phyloP scores from a whole-genome alignment of 768 basidiomycete species.

The Infundibulicybe gibba region DNA sequence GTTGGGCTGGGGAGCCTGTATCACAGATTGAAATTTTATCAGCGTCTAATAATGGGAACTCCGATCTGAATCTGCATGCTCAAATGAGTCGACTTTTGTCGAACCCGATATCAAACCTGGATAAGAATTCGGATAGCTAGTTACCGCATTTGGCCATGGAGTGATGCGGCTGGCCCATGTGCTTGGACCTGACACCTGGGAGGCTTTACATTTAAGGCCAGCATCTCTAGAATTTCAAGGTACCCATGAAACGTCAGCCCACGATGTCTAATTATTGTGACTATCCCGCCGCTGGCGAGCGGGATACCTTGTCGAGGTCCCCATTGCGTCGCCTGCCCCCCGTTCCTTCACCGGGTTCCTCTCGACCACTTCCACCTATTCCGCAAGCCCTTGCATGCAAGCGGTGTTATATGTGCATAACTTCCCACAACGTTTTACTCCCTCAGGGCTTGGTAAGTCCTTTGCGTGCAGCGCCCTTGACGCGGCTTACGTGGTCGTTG shows the following conservation, averaged over 20 bases:
- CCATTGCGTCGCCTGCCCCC: constrained; percentile 44
- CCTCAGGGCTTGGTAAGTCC: constrained; percentile 35
- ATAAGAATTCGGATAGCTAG: too few relatives aligned
- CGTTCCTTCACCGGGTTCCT: constrained; percentile 24
- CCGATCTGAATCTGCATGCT: too few relatives aligned
- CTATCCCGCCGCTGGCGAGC: constrained; percentile 9
- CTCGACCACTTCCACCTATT: too few relatives aligned
- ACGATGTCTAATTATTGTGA: constrained; percentile 11
- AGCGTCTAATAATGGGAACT: too few relatives aligned
- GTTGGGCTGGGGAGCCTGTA: too few relatives aligned
- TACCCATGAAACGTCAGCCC: constrained; percentile 5
- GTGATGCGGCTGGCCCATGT: too few relatives aligned
- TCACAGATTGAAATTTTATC: too few relatives aligned
- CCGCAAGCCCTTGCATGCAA: constrained; percentile 38
- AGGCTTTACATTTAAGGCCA: too few relatives aligned
- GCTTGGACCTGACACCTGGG: too few relatives aligned
- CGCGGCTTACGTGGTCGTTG: constrained; percentile 1
- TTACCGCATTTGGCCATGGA: too few relatives aligned
- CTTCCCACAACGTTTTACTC: constrained; percentile 37
- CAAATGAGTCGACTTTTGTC: too few relatives aligned
- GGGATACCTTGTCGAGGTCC: constrained; percentile 7
- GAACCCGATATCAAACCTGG: too few relatives aligned
- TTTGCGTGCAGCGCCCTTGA: not conserved
- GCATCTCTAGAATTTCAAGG: not conserved
- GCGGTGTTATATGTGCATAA: constrained; percentile 40